A percentile compares a stretch with the other conserved stretches of the same genome.
These are phyloP conservation scores for Pythium dissotocum DNA, from an alignment of 352 stramenopile genomes.

Conservation along the genomic window DNA sequence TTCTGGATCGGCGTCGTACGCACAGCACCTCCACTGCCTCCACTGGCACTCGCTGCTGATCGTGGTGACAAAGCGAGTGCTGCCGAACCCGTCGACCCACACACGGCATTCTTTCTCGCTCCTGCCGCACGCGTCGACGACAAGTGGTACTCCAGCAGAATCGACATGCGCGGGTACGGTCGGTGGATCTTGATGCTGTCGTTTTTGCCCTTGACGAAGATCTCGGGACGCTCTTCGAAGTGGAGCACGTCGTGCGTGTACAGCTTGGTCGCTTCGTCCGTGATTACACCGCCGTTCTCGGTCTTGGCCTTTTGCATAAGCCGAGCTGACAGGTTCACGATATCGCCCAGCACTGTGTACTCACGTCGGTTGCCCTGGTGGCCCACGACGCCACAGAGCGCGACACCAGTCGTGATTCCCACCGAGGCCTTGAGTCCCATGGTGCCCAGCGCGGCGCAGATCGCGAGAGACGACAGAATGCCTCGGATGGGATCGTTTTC, in stretches of 20 bases:
- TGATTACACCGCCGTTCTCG: slow-evolving; percentile 86
- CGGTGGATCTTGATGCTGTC: slow-evolving; percentile 89
- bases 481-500: slow-evolving; percentile 90
- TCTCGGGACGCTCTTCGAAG: slow-evolving; percentile 86
- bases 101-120: slow-evolving; percentile 24
- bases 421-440: slow-evolving; percentile 83
- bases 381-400: slow-evolving; percentile 92
- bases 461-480: slow-evolving; percentile 87
- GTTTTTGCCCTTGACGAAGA: slow-evolving; percentile 93
- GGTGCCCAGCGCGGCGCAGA: slow-evolving; percentile 70
- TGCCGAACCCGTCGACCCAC: slow-evolving; percentile 18
- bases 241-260: slow-evolving; percentile 86
- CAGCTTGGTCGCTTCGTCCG: slow-evolving; percentile 83
- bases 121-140: slow-evolving; percentile 32
- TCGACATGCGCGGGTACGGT: slow-evolving; percentile 87
- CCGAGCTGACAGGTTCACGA: slow-evolving; percentile 92
- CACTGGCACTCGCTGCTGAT: slow-evolving; percentile 1
- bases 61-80: slow-evolving; percentile 15
- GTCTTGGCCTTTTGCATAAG: slow-evolving; percentile 92
- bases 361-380: slow-evolving; percentile 89
- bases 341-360: slow-evolving; percentile 93
- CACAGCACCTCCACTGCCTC: slow-evolving; percentile 1
- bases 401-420: slow-evolving; percentile 91
- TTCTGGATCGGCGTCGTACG: slow-evolving; percentile 60
- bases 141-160: slow-evolving; percentile 72